Base-by-base conservation (phyloP, 352 stramenopile species). In the Phytopythium mirpurense region DNA sequence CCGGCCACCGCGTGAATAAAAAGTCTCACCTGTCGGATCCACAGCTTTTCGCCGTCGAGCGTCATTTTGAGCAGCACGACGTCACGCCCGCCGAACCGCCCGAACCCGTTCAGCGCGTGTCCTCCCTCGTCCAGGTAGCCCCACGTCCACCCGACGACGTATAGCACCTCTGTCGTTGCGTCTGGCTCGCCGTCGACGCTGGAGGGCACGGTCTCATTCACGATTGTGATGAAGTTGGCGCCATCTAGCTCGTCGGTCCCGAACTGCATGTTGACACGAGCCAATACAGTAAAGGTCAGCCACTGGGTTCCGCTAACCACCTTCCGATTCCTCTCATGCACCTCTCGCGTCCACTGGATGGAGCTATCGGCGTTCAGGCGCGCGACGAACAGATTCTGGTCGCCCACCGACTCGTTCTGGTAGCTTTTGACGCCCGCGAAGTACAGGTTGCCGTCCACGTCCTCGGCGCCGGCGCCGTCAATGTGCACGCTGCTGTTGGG, bases 81-180 rank as follows among this genome's bases (percentile, higher is more conserved):
- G 40, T 92, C 81, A 15, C 81, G 72, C 0, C 77, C 78, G 16
- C 81, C 81, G 51, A 86, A 88, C 5, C 63, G 76, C 0, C 81
- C 78, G 52, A 88, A 92, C 3, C 70, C 67, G 34, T 90, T 92
- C 27, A 88, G 70, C 12, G 72, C 76, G 54, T 92, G 78, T 9
- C 63, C 64, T 3, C 65, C 67, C 56, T 92, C 78, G 54, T 92
- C 81, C 68, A 92, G 72, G 46, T 62, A 79, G 0, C 81, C 78
- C 74, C 76, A 88, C 2, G 81, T 90, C 61, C 72, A 80, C 10
- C 74, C 81, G 4, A 77, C 57, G 16, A 92, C 68, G 31, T 88
- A 88, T 11, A 92, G 54, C 53, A 67, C 65, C 36, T 77, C 60
- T 1, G 32, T 62, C 3, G 47, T 51, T 0, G 31, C 32, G 8